Evolutionary conservation across 2,329 filamentous ascomycete species (phyloP).

Genomic region (Leptographium galeiforme): DNA sequence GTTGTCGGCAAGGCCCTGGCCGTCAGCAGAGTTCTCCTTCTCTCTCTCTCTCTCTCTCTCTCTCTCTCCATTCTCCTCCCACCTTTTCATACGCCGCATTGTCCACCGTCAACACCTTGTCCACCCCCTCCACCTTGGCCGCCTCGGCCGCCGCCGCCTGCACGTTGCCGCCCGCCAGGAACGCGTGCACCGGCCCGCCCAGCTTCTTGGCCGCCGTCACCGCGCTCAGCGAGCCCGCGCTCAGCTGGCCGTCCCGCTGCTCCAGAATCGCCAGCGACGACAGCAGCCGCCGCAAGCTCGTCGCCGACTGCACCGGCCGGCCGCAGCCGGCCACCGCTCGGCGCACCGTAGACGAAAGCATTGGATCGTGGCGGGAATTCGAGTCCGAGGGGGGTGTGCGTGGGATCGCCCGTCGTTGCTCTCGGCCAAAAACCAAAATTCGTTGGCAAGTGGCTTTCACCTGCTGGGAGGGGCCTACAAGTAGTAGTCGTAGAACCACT

Average conservation of each 20-base stretch:
- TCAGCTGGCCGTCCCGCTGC: constrained; percentile 81
- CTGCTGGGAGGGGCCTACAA: background rate
- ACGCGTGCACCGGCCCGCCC: constrained; percentile 72
- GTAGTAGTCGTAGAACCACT: too few relatives aligned
- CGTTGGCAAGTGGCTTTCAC: too few relatives aligned
- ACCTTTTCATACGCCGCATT: constrained; percentile 90
- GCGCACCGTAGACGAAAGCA: constrained; percentile 11
- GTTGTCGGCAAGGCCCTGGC: constrained; percentile 77
- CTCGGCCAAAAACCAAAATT: background rate
- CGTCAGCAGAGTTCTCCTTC: constrained; percentile 3
- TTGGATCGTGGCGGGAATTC: background rate
- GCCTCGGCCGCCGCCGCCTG: constrained; percentile 69
- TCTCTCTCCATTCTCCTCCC: constrained; percentile 1
- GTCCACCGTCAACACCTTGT: constrained; percentile 82
- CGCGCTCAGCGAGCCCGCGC: constrained; percentile 67
- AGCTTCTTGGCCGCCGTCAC: constrained; percentile 78
- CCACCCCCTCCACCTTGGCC: constrained; percentile 77
- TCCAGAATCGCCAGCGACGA: constrained; percentile 88
- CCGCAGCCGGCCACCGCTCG: constrained; percentile 4
- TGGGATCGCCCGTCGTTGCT: background rate
- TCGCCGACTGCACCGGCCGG: constrained; percentile 25
- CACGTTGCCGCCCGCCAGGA: constrained; percentile 70
- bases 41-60: too few relatives aligned
- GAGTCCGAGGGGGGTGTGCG: background rate
- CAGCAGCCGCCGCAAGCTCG: constrained; percentile 53